These are phyloP conservation scores for Pichia scutulata DNA, from an alignment of 805 yeast species.

Conservation along the genomic window DNA sequence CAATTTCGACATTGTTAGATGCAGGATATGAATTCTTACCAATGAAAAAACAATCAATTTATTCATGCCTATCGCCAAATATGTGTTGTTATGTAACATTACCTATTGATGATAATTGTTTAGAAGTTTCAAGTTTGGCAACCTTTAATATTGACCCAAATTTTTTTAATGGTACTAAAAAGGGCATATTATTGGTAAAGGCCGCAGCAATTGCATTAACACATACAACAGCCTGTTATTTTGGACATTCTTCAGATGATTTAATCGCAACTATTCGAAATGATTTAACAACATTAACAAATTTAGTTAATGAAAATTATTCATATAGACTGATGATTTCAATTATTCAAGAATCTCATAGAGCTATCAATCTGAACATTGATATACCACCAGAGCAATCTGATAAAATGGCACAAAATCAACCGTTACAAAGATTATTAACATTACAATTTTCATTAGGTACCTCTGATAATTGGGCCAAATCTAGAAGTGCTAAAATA, in stretches of 20 bases:
- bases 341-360: constrained; percentile 58
- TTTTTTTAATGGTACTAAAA: constrained; percentile 12
- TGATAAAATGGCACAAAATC: constrained; percentile 66
- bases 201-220: constrained; percentile 57
- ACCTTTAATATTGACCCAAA: constrained; percentile 10
- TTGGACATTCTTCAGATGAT: constrained; percentile 63
- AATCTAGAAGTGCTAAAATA: constrained; percentile 35
- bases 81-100: constrained; percentile 34
- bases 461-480: constrained; percentile 32
- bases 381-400: constrained; percentile 67
- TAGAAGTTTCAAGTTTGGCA: constrained; percentile 19
- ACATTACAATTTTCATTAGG: constrained; percentile 66
- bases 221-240: constrained; percentile 66
- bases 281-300: constrained; percentile 31
- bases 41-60: constrained; percentile 27
- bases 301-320: constrained; percentile 17
- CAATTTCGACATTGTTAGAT: constrained; percentile 40
- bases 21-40: constrained; percentile 46
- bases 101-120: constrained; percentile 17
- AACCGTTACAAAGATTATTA: constrained; percentile 67
- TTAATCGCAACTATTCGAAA: constrained; percentile 47
- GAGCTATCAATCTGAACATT: constrained; percentile 65
- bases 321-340: constrained; percentile 32
- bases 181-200: constrained; percentile 32
- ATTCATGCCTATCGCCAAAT: constrained; percentile 43